Percentiles rank a stretch among this genome's conserved stretches.
Conservation (phyloP, 305 asterid species). For the Galium porrigens region DNA sequence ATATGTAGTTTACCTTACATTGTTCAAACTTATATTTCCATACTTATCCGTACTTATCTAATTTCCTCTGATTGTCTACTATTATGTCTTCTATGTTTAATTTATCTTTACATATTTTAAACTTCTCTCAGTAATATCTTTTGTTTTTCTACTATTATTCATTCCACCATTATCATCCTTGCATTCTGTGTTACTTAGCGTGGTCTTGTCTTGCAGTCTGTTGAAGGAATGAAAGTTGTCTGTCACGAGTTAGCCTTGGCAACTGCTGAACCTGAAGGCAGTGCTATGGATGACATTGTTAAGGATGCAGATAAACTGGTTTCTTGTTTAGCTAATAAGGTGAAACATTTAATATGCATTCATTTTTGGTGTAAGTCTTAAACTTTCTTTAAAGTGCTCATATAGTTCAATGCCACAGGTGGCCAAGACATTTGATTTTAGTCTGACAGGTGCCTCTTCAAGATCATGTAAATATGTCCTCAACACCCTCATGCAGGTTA, state of each 20-base stretch:
- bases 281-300: constrained; percentile 57
- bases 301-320: constrained; percentile 96
- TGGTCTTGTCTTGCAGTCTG: constrained; percentile 50
- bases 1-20: no score
- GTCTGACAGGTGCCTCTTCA: constrained; percentile 90
- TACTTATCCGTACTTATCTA: no score
- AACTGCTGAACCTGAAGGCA: constrained; percentile 76
- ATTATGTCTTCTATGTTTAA: no score
- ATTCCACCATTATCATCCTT: neutral
- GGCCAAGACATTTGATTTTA: constrained; percentile 87
- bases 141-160: no score
- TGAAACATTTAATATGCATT: constrained; percentile 13
- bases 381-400: constrained; percentile 15
- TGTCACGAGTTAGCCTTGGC: constrained; percentile 86
- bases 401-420: constrained; percentile 37
- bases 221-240: constrained; percentile 97
- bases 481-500: constrained; percentile 96
- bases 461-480: constrained; percentile 99
- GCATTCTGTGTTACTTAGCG: neutral
- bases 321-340: constrained; percentile 95
- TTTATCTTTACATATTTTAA: no score
- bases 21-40: no score
- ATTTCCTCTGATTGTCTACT: no score
- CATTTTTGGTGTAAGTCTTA: neutral
- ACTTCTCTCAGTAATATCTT: no score